Evolutionary conservation across 176 grass and related monocot species (phyloP).

Genomic region (Eragrostis curvula): DNA sequence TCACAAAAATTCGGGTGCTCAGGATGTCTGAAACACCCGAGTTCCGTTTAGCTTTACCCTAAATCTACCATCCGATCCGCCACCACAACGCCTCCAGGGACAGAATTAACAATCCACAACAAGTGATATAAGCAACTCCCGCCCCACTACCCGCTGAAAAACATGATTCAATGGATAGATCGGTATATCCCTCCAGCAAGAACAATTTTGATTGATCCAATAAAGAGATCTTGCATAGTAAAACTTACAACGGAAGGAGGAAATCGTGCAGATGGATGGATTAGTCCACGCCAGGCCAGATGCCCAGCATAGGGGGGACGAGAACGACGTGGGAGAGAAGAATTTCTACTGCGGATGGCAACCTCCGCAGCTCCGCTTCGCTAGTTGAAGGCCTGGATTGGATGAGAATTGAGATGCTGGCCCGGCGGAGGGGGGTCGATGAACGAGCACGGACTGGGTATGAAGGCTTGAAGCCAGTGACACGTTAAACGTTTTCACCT

Average conservation of each 20-base stretch:
- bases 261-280: slow-evolving; percentile 4
- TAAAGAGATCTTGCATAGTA: background rate
- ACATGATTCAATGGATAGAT: too few species aligned
- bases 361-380: background rate
- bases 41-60: too few species aligned
- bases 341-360: background rate
- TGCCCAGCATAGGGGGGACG: background rate
- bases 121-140: background rate
- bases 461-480: background rate
- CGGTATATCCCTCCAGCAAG: too few species aligned
- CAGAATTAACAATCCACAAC: background rate
- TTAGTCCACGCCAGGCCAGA: background rate
- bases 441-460: too few species aligned
- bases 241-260: background rate
- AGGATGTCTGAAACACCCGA: too few species aligned
- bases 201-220: background rate
- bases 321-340: background rate
- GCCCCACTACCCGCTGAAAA: too few species aligned
- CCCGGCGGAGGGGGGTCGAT: background rate
- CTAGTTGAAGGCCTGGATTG: background rate
- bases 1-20: too few species aligned
- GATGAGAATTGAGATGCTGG: too few species aligned
- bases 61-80: slow-evolving; percentile 1
- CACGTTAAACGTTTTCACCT: background rate
- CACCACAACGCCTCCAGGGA: background rate